Percentiles rank a stretch among this genome's conserved stretches.
These are phyloP conservation scores for Mediolabrus comicus DNA, from an alignment of 108 stramenopile genomes.

Conservation along the genomic window DNA sequence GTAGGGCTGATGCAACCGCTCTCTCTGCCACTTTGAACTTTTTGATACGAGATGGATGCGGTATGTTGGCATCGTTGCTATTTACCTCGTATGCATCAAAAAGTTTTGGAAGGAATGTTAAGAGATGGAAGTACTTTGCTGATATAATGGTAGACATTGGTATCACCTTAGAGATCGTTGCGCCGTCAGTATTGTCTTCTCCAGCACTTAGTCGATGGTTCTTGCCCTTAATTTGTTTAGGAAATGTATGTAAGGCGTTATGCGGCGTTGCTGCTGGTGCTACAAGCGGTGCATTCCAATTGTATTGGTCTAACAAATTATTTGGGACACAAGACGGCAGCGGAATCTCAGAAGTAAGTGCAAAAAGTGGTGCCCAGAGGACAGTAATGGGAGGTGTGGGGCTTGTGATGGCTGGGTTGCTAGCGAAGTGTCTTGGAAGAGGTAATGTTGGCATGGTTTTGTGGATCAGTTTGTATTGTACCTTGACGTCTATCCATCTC, in stretches of 20 bases:
- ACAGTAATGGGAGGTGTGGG: slow-evolving; percentile 79
- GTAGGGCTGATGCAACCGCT: slow-evolving; percentile 75
- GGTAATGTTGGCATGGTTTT: slow-evolving; percentile 40
- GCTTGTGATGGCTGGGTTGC: slow-evolving; percentile 64
- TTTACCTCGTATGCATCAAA: slow-evolving; percentile 72
- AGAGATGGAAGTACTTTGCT: slow-evolving; percentile 81
- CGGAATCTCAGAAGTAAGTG: slow-evolving; percentile 49
- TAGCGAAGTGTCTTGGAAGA: slow-evolving; percentile 46
- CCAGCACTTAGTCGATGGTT: slow-evolving; percentile 55
- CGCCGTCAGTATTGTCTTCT: slow-evolving; percentile 33
- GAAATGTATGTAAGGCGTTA: slow-evolving; percentile 80
- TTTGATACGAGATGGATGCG: slow-evolving; percentile 80
- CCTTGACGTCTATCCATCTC: slow-evolving; percentile 65
- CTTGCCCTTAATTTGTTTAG: slow-evolving; percentile 63
- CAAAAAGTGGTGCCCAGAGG: slow-evolving; percentile 83
- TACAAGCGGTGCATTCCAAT: slow-evolving; percentile 71
- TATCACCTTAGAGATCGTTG: slow-evolving; percentile 76
- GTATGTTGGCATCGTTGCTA: slow-evolving; percentile 71
- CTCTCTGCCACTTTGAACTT: slow-evolving; percentile 78
- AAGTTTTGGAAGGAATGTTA: slow-evolving; percentile 67
- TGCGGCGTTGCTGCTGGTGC: slow-evolving; percentile 89
- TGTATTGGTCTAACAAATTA: slow-evolving; percentile 71
- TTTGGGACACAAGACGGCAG: slow-evolving; percentile 53
- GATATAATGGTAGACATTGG: slow-evolving; percentile 81
- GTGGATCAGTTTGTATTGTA: slow-evolving; percentile 50